phyloP scores from a whole-genome alignment of 176 grass and related monocot genomes.

The Tillandsia fasciculata region DNA sequence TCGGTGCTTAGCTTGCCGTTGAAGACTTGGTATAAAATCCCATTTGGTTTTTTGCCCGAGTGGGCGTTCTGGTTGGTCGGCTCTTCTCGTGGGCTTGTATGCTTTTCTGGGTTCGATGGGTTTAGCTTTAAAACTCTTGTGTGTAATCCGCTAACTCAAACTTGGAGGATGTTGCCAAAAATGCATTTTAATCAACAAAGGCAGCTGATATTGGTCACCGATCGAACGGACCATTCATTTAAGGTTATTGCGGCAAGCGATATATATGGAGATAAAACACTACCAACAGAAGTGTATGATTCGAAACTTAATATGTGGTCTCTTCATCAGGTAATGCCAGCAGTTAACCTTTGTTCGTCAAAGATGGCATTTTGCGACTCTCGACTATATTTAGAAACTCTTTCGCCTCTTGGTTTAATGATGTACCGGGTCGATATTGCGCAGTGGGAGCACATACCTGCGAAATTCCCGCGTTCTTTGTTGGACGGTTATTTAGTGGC shows the following conservation, averaged over 20 bases:
- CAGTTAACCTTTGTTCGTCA: constrained; percentile 77
- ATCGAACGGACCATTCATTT: constrained; percentile 35
- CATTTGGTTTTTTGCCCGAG: constrained; percentile 62
- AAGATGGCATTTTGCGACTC: constrained; percentile 97
- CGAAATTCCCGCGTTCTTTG: constrained; percentile 85
- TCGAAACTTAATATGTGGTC: constrained; percentile 59
- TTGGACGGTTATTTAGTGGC: constrained; percentile 88
- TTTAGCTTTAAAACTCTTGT: constrained; percentile 53
- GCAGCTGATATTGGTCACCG: constrained; percentile 67
- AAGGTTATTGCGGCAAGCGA: constrained; percentile 83
- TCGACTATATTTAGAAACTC: constrained; percentile 80
- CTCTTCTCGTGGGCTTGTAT: constrained; percentile 83
- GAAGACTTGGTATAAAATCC: constrained; percentile 68
- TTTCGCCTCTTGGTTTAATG: constrained; percentile 92
- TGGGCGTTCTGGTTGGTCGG: constrained; percentile 92
- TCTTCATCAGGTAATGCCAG: constrained; percentile 72
- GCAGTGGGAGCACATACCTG: constrained; percentile 80
- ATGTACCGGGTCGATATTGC: constrained; percentile 69
- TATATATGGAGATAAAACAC: constrained; percentile 64
- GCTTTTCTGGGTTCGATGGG: constrained; percentile 76
- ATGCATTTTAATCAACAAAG: constrained; percentile 93
- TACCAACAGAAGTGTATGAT: constrained; percentile 87
- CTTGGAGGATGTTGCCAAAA: constrained; percentile 58
- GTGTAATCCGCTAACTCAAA: constrained; percentile 83
- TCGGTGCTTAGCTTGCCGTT: constrained; percentile 67